A percentile compares a stretch with the other conserved stretches of the same genome.
Conservation (phyloP, 139 green algal species). For the Dunaliella primolecta region DNA sequence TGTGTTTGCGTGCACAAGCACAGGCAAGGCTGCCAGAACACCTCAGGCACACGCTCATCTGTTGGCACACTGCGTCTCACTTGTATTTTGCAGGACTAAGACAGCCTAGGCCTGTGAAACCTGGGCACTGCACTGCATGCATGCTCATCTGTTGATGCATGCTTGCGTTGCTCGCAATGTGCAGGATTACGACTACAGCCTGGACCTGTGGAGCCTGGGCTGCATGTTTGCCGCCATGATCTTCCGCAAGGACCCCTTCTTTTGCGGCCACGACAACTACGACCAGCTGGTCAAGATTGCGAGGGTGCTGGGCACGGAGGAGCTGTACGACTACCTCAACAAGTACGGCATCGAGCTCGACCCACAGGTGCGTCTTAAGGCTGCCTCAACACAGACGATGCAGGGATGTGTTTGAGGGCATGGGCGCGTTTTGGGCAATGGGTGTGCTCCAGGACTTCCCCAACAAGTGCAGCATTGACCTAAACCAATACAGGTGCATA, state of each 20-base stretch:
- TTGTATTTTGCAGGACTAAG: too few species aligned
- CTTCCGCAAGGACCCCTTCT: constrained; percentile 81
- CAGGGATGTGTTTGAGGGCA: background rate
- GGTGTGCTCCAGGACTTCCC: background rate
- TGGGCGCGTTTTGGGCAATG: background rate
- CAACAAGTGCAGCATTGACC: too few species aligned
- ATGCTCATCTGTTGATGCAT: too few species aligned
- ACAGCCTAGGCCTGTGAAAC: too few species aligned
- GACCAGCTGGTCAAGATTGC: constrained; percentile 91
- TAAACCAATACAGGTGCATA: too few species aligned
- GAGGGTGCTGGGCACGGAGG: constrained; percentile 59
- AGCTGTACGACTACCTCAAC: constrained; percentile 80
- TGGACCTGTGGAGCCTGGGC: constrained; percentile 97
- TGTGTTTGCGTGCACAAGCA: background rate
- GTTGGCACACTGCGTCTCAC: too few species aligned
- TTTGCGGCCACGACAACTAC: constrained; percentile 99
- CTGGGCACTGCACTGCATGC: too few species aligned
- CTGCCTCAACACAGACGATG: too few species aligned
- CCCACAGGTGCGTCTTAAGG: constrained; percentile 75
- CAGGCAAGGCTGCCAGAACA: too few species aligned
- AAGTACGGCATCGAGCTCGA: constrained; percentile 97
- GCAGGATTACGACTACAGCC: constrained; percentile 95
- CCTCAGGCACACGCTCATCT: too few species aligned
- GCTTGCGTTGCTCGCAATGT: background rate
- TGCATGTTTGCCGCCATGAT: constrained; percentile 59